These are phyloP conservation scores for Linnemannia hyalina DNA, from an alignment of 192 early-diverging fungal species.

Conservation along the genomic window DNA sequence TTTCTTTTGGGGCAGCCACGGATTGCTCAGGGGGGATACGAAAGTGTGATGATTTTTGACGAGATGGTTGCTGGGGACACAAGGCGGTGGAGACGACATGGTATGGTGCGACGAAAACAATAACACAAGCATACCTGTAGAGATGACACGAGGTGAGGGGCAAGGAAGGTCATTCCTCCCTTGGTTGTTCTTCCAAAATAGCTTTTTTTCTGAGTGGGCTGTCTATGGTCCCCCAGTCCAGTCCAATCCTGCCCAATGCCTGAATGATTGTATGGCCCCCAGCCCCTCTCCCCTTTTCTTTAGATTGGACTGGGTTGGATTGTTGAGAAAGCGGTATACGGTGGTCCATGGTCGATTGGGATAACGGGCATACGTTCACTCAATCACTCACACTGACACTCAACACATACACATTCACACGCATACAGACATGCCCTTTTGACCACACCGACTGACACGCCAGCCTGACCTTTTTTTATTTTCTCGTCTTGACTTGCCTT, in stretches of 20 bases:
- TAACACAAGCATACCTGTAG: not conserved
- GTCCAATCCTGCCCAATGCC: too few relatives aligned
- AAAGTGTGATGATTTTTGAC: not conserved
- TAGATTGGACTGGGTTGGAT: too few relatives aligned
- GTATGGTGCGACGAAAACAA: not conserved
- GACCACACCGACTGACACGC: constrained; percentile 3
- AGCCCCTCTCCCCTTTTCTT: too few relatives aligned
- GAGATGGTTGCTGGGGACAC: not conserved
- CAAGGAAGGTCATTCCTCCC: constrained; percentile 5
- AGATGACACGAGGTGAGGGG: not conserved
- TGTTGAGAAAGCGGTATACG: too few relatives aligned
- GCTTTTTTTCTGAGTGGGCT: not conserved
- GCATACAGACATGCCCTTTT: not conserved
- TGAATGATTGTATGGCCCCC: too few relatives aligned
- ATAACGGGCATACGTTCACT: too few relatives aligned
- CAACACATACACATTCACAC: not conserved
- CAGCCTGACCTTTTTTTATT: not conserved
- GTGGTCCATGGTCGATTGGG: too few relatives aligned
- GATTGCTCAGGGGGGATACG: too few relatives aligned
- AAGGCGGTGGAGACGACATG: not conserved
- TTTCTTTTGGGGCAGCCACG: not conserved
- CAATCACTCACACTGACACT: not conserved
- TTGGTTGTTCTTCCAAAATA: not conserved
- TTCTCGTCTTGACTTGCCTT: not conserved
- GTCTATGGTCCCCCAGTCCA: not conserved